Evolutionary conservation across 192 early-diverging fungal species (phyloP), one percentile per base, ranked within the genome.

Genomic region (Coemansia sp.): DNA sequence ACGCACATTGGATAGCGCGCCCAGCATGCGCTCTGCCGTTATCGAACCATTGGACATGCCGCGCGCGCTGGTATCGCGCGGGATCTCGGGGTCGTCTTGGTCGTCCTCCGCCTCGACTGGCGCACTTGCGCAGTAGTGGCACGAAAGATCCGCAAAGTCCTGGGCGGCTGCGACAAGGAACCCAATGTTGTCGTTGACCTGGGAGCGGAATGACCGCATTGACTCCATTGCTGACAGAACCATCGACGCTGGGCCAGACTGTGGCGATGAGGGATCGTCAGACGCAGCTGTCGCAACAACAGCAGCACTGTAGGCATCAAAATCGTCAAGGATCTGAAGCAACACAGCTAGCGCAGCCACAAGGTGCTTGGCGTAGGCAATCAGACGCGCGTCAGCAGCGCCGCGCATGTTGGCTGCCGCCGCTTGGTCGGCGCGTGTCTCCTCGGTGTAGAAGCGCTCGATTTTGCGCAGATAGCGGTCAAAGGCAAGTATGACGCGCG

Each of bases 241-340:
- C 23, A 77, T 43, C 11, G 68, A 32, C 3, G 70, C 71, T 6
- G 79, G 71, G 9, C 75, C 74, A 5, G 66, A 19, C 49, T 77
- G 68, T 14, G 71, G 42, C n/a, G 65, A 60, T 5, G 64, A 58
- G 22, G 70, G 65, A 34, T 82, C 74, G 43, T 73, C 74, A 14
- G 29, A 54, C 5, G 62, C 60, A 0, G 79, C 79, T 0, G 73
- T 62, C 0, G 65, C 48, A 10, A 75, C 69, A 6, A 75, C 73
- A 1, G 78, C 73, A 8, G 50, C 36, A 56, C 70, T 72, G 65
- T 70, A 82, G 15, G 75, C 55, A 36, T 82, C 79, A 61, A 82
- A 70, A 65, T 82, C 79, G 38, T 82, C 79, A 2, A 82, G 70
- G 25, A 82, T 71, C 57, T 76, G 79, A 57, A 82, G 69, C 66